phyloP scores from a whole-genome alignment of 2,329 filamentous ascomycete species.

The Cercospora berteroae region DNA sequence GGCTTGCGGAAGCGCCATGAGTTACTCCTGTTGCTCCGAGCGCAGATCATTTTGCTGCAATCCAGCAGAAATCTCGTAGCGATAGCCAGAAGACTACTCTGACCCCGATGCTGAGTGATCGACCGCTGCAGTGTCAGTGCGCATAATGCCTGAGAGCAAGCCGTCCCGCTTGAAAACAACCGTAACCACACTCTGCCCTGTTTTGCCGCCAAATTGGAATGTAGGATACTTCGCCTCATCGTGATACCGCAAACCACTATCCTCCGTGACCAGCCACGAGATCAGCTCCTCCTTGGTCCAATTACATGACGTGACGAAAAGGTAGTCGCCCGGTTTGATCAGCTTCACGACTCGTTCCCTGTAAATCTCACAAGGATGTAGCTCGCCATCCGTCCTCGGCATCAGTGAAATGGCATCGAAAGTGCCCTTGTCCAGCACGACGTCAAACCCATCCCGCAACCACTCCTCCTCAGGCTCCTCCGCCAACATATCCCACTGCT shows the following conservation, averaged over 20 bases:
- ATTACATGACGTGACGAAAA: constrained; percentile 93
- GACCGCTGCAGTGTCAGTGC: neutral
- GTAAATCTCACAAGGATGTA: constrained; percentile 67
- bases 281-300: constrained; percentile 90
- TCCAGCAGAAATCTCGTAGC: neutral
- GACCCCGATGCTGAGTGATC: constrained; percentile 3
- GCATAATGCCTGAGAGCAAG: constrained; percentile 1
- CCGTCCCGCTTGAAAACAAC: constrained; percentile 64
- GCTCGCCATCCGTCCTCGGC: constrained; percentile 20
- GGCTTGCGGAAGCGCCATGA: neutral
- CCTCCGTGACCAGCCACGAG: constrained; percentile 67
- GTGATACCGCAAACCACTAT: constrained; percentile 57
- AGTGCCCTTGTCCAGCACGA: constrained; percentile 96
- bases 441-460: constrained; percentile 70
- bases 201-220: constrained; percentile 85
- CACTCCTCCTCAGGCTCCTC: constrained; percentile 49
- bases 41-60: neutral
- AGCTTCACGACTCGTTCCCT: constrained; percentile 64
- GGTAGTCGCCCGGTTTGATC: constrained; percentile 67
- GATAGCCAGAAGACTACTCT: constrained; percentile 7
- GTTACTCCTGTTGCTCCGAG: neutral
- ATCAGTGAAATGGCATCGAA: constrained; percentile 89
- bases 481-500: constrained; percentile 53
- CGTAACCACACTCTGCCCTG: constrained; percentile 85
- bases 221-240: constrained; percentile 75